Conservation (phyloP, 768 basidiomycete genomes). For the Myochromella boudieri region DNA sequence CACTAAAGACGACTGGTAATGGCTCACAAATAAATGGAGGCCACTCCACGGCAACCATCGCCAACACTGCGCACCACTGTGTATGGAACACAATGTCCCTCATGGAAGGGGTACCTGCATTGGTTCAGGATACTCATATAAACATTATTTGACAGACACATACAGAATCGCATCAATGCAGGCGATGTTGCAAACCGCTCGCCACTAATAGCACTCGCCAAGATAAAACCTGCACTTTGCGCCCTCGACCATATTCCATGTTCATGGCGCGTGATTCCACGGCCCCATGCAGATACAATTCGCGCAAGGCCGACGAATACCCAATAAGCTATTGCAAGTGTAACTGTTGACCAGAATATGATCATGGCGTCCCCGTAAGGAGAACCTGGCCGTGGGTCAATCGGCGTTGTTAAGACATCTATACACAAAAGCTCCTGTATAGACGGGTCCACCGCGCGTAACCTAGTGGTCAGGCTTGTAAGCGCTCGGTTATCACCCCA, state of each 20-base stretch:
- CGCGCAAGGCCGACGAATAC: slow-evolving; percentile 77
- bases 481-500: slow-evolving; percentile 67
- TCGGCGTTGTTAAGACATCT: slow-evolving; percentile 75
- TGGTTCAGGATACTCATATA: slow-evolving; percentile 10
- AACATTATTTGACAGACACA: slow-evolving; percentile 27
- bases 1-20: not conserved
- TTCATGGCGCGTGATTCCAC: slow-evolving; percentile 61
- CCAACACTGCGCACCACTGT: slow-evolving; percentile 86
- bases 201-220: slow-evolving; percentile 92
- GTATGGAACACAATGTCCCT: slow-evolving; percentile 92
- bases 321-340: slow-evolving; percentile 80
- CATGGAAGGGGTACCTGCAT: slow-evolving; percentile 83
- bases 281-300: slow-evolving; percentile 81
- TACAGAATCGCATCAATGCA: slow-evolving; percentile 87
- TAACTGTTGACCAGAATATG: slow-evolving; percentile 75
- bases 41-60: slow-evolving; percentile 96
- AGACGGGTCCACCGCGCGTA: slow-evolving; percentile 88
- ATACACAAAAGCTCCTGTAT: slow-evolving; percentile 82
- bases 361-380: slow-evolving; percentile 67
- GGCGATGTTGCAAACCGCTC: slow-evolving; percentile 84
- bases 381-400: slow-evolving; percentile 53
- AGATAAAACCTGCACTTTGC: slow-evolving; percentile 83
- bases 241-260: slow-evolving; percentile 67
- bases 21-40: slow-evolving; percentile 80
- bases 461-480: slow-evolving; percentile 79